Conservation (phyloP, 2,329 filamentous ascomycete species). For the Dothideomycetidae sp. region DNA sequence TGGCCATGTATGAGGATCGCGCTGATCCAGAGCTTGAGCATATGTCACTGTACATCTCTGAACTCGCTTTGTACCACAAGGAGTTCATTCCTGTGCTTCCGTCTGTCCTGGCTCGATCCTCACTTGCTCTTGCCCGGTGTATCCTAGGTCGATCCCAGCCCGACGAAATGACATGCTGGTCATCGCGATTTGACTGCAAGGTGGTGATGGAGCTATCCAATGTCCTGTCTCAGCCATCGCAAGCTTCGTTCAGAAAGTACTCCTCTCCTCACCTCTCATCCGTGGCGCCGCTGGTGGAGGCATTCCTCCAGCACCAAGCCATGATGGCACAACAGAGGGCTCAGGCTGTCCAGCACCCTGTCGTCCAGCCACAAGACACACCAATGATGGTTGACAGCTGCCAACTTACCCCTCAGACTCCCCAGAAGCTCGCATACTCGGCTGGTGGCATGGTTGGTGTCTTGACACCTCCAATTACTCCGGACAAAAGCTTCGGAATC, state of each 20-base stretch:
- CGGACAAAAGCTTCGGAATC: conserved; percentile 39
- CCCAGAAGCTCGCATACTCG: conserved; percentile 57
- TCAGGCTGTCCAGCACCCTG: conserved; percentile 13
- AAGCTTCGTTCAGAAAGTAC: conserved; percentile 55
- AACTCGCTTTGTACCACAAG: conserved; percentile 90
- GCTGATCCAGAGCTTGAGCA: conserved; percentile 83
- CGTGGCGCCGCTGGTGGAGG: conserved; percentile 49
- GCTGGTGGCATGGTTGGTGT: conserved; percentile 51
- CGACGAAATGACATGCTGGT: conserved; percentile 58
- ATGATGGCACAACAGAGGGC: conserved; percentile 21
- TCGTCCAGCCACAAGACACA: conserved; percentile 18
- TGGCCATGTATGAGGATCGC: conserved; percentile 61
- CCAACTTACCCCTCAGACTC: conserved; percentile 60
- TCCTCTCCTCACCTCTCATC: conserved; percentile 49
- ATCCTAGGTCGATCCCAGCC: conserved; percentile 70
- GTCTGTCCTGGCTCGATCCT: conserved; percentile 78
- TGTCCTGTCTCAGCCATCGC: conserved; percentile 51
- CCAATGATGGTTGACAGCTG: conserved; percentile 39
- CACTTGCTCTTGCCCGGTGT: conserved; percentile 71
- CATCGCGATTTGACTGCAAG: conserved; percentile 52
- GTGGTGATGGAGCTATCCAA: conserved; percentile 51
- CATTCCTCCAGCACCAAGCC: conserved; percentile 49
- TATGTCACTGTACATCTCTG: conserved; percentile 86
- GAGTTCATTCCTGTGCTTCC: conserved; percentile 91
- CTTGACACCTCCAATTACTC: conserved; percentile 74